Conservation (phyloP, 148 eudicot species). For the Polygonum aviculare region DNA sequence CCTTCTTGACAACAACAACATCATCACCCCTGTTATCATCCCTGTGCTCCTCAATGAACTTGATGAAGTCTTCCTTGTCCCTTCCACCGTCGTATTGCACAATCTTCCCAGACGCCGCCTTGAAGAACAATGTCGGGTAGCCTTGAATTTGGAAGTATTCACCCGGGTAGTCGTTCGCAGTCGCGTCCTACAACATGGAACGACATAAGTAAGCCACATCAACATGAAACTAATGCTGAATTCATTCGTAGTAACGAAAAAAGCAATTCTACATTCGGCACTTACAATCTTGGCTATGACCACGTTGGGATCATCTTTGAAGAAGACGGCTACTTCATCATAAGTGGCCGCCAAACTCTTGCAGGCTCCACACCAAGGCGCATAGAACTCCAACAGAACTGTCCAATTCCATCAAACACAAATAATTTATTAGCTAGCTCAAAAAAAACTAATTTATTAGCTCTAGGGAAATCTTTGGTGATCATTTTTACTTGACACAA, state of each 20-base stretch:
- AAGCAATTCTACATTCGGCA: no score
- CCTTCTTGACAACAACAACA: neutral
- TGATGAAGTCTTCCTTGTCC: conserved; percentile 23
- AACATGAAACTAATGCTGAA: neutral
- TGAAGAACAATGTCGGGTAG: conserved; percentile 31
- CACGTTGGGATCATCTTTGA: conserved; percentile 29
- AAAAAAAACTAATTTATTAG: neutral
- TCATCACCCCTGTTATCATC: neutral
- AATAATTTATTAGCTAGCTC: neutral
- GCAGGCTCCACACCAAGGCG: conserved; percentile 49
- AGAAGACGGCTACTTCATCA: conserved; percentile 30
- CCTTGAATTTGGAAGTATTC: conserved; percentile 27
- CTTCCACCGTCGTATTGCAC: conserved; percentile 17
- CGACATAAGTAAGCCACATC: neutral
- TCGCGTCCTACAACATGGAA: conserved; percentile 27
- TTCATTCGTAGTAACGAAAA: no score
- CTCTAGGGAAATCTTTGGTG: neutral
- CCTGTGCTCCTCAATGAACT: conserved; percentile 28
- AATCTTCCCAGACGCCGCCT: conserved; percentile 18
- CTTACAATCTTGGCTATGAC: conserved; percentile 36
- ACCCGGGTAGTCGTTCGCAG: conserved; percentile 33
- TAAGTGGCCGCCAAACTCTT: conserved; percentile 31
- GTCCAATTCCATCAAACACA: neutral
- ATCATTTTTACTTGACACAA: neutral
- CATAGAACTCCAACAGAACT: conserved; percentile 44